Conservation (phyloP, 2,329 filamentous ascomycete species). For the Ambrosiella beaveri region DNA sequence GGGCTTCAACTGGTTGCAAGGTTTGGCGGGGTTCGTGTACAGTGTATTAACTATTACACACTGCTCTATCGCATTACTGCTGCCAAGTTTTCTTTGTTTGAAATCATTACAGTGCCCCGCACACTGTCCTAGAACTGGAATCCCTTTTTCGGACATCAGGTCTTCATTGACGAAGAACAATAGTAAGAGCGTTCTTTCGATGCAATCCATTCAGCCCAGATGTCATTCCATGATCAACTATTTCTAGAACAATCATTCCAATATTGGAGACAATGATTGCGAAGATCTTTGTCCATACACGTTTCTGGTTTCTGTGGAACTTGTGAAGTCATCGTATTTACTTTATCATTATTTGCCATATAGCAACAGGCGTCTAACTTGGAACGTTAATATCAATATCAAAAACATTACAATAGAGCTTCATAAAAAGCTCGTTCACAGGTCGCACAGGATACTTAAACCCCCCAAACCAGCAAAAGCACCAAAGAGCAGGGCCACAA, state of each 20-base stretch:
- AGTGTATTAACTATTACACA: too few species aligned
- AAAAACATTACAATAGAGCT: neutral
- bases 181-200: neutral
- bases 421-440: neutral
- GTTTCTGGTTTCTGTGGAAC: neutral
- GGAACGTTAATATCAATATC: constrained; percentile 5
- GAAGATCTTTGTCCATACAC: too few species aligned
- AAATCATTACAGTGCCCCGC: too few species aligned
- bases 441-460: neutral
- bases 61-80: too few species aligned
- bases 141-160: too few species aligned
- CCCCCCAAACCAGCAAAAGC: neutral
- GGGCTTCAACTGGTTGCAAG: too few species aligned
- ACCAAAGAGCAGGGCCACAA: neutral
- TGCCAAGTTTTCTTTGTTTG: too few species aligned
- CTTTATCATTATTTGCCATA: constrained; percentile 11
- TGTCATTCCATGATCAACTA: neutral
- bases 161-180: neutral
- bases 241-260: neutral
- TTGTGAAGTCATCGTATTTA: neutral
- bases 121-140: too few species aligned
- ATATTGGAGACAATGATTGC: neutral
- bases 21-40: too few species aligned
- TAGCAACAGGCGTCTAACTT: constrained; percentile 9
- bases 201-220: neutral